These are phyloP conservation scores for Tricholoma hemisulphureum DNA, from an alignment of 768 basidiomycete species.

Conservation along the genomic window DNA sequence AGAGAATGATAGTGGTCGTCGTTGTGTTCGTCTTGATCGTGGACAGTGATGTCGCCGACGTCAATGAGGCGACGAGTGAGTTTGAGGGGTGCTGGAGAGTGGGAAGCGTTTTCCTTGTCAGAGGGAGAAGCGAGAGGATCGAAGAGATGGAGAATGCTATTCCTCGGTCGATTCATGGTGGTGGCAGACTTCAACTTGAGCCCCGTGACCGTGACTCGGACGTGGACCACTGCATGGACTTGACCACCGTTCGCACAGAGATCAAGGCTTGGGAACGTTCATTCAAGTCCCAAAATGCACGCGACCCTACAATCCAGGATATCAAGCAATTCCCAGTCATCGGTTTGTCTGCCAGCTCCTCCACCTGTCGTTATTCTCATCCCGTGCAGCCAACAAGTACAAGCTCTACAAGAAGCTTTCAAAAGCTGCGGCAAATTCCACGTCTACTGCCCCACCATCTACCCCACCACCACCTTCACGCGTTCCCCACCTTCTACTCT, in stretches of 20 bases:
- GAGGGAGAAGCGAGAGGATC: slow-evolving; percentile 45
- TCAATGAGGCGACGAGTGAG: slow-evolving; percentile 46
- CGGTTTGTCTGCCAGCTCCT: slow-evolving; percentile 43
- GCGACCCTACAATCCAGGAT: slow-evolving; percentile 66
- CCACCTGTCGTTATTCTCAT: slow-evolving; percentile 11
- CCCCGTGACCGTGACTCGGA: slow-evolving; percentile 11
- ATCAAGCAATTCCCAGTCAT: slow-evolving; percentile 61
- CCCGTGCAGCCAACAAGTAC: slow-evolving; percentile 67
- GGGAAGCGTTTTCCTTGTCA: slow-evolving; percentile 47
- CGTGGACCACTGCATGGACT: slow-evolving; percentile 35
- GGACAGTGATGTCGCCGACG: slow-evolving; percentile 48
- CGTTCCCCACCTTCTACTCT: slow-evolving; percentile 34
- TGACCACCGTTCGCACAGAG: slow-evolving; percentile 57
- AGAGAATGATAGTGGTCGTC: slow-evolving; percentile 39
- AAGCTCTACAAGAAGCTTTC: slow-evolving; percentile 76
- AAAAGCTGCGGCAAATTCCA: slow-evolving; percentile 38
- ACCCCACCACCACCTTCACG: slow-evolving; percentile 32
- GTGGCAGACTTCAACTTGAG: slow-evolving; percentile 14
- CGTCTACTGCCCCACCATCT: slow-evolving; percentile 29
- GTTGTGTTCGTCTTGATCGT: slow-evolving; percentile 30
- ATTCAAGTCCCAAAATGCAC: slow-evolving; percentile 55
- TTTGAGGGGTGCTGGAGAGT: slow-evolving; percentile 26
- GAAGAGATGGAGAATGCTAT: slow-evolving; percentile 49
- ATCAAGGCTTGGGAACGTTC: slow-evolving; percentile 78
- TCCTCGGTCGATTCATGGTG: slow-evolving; percentile 37